Evolutionary conservation across 768 basidiomycete species (phyloP), one percentile per base, ranked within the genome.

Genomic region (Calocera cornea): DNA sequence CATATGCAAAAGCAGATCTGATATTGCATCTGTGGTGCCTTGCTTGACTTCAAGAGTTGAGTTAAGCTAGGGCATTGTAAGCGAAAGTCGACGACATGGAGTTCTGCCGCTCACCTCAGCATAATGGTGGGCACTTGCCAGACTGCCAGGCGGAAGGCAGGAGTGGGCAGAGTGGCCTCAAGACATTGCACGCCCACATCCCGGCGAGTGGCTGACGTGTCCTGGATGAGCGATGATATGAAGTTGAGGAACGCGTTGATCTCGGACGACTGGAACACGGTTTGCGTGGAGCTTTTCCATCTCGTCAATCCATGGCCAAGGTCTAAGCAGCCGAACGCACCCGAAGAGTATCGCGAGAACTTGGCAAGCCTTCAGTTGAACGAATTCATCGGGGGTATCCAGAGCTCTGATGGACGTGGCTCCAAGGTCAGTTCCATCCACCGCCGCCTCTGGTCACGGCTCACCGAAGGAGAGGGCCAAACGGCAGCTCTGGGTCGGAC

Each of bases 181-280:
- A 97, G 82, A 72, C 91, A 93, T 75, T 97, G 95, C 1, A 97
- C 90, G 10, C 89, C 88, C 34, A 97, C 84, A 75, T 97, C 95
- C 44, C 89, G 89, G 72, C 80, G 76, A 1, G 90, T 85, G 2
- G 64, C 54, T 1, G 83, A 81, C 31, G 78, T 75, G 22, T 84
- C 82, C 77, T 86, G 84, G 1, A 90, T 79, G 67, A 91, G 80
- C 10, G 79, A 72, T 1, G 87, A 81, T 19, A 92, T 81, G 22
- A 80, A 80, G 68, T 74, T 80, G 29, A 91, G 74, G 73, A 91
- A 86, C 8, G 85, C 82, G 34, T 80, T 79, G 24, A 90, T 76
- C 54, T 87, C 82, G 24, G 83, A 80, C 12, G 78, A 75, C 66
- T 80, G 81, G 29, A 84, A 77, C 11, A 79, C 79, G 0, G 80